Base-by-base conservation (phyloP, 2,329 filamentous ascomycete species). In the Aspergillus cejpii region DNA sequence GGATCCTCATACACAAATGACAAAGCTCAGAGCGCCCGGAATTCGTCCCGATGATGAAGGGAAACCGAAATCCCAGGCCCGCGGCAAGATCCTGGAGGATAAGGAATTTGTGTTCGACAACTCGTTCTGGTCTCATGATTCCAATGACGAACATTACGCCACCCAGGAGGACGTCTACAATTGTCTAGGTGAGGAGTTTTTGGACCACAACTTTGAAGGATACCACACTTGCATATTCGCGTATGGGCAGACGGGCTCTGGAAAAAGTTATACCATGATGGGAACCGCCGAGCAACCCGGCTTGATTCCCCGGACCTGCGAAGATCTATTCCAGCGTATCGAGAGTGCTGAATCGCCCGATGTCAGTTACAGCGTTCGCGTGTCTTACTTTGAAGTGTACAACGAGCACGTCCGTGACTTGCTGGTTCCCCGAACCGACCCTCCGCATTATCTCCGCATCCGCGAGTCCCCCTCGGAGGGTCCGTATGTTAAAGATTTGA, bases 161-260 rank as follows among this genome's bases (percentile, higher is more conserved):
- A 79, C 84, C 49, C 92, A 98, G 65, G 87, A 89, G 59, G 87
- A 96, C 59, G 85, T 98, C 44, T 97, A 98, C 74, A 87, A 92
- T 61, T 85, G 85, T 47, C 78, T 98, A 19, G 92, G 92, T 44
- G 89, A 96, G 66, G 92, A 97, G 62, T 97, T 98, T 56, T 78
- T 98, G 51, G 92, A 98, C 67, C 92, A 98, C 76, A 98, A 98
- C 71, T 98, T 98, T 60, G 90, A 96, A 64, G 92, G 92, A 52
- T 98, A 98, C 72, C 91, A 98, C 69, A 98, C 92, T 0, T 98
- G 92, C 67, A 98, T 98, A 56, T 97, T 98, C 63, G 92, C 92
- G 49, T 97, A 98, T 61, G 92, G 92, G 8, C 92, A 98, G 73
- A 98, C 92, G 0, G 92, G 92, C 19, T 94, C 90, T 0, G 92